Evolutionary conservation across 1,284 basidiomycete genomes (phyloP).

Genomic region (Mycosarcoma maydis): DNA sequence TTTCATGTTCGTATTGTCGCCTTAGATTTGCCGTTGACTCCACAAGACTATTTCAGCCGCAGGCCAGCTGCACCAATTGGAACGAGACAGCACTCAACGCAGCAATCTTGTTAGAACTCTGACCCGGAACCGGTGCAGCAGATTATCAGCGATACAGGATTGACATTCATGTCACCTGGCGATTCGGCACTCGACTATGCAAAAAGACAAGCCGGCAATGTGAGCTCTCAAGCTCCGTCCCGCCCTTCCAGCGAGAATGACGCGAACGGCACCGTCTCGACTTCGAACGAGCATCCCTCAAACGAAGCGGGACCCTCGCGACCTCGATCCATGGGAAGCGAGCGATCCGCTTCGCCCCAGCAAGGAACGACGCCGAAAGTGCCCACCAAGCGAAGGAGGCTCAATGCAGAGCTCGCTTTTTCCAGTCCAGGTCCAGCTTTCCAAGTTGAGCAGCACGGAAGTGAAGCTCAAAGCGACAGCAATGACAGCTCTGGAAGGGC

Average conservation of each 20-base stretch:
- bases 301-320: conserved; percentile 24
- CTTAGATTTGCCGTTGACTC: neutral
- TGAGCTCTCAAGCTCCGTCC: conserved; percentile 17
- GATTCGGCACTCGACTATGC: conserved; percentile 25
- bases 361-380: conserved; percentile 18
- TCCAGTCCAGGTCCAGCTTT: conserved; percentile 63
- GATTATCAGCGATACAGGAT: conserved; percentile 8
- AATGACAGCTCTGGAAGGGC: conserved; percentile 15
- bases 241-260: conserved; percentile 1
- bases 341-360: conserved; percentile 17
- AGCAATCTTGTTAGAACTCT: conserved; percentile 1
- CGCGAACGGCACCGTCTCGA: conserved; percentile 10
- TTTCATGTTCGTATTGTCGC: conserved; percentile 6
- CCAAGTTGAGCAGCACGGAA: conserved; percentile 20
- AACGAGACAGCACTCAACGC: too few relatives aligned
- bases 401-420: conserved; percentile 59
- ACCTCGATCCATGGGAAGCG: conserved; percentile 8
- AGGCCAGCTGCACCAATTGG: too few relatives aligned
- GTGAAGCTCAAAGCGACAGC: conserved; percentile 8
- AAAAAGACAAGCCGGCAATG: conserved; percentile 23
- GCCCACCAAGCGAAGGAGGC: conserved; percentile 43
- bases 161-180: conserved; percentile 36
- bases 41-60: too few relatives aligned
- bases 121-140: conserved; percentile 2
- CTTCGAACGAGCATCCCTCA: neutral